A percentile compares a stretch with the other conserved stretches of the same genome.
Conservation (phyloP, 2,329 filamentous ascomycete genomes). For the Claviceps maximensis region DNA sequence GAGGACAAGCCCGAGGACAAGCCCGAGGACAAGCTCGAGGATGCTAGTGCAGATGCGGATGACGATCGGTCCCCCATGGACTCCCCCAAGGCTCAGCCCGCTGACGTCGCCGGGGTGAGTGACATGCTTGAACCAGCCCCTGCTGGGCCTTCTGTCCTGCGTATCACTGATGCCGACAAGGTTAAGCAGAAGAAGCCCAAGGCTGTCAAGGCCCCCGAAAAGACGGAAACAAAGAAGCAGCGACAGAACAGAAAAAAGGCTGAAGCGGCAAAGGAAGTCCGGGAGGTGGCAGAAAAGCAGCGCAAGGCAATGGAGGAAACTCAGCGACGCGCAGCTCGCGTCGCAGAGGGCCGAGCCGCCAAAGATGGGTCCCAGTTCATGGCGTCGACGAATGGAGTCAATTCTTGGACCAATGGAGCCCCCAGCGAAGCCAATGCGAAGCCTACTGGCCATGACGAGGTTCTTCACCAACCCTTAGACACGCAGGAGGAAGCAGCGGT, state of each 20-base stretch:
- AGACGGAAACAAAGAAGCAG: constrained; percentile 83
- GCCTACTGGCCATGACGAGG: constrained; percentile 16
- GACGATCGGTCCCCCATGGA: constrained; percentile 62
- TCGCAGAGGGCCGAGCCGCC: constrained; percentile 68
- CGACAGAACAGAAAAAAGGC: constrained; percentile 84
- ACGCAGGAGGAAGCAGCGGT: constrained; percentile 33
- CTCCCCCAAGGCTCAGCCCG: constrained; percentile 49
- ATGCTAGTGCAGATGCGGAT: constrained; percentile 61
- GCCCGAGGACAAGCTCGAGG: constrained; percentile 36
- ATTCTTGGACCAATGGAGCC: constrained; percentile 30
- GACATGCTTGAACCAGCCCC: constrained; percentile 79
- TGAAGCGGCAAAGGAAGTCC: constrained; percentile 61
- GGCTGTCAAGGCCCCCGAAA: constrained; percentile 48
- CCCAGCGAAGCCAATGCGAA: constrained; percentile 21
- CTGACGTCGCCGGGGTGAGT: constrained; percentile 55
- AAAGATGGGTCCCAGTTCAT: constrained; percentile 61
- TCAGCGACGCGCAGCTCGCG: constrained; percentile 68
- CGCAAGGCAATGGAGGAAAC: constrained; percentile 67
- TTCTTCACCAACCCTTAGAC: constrained; percentile 38
- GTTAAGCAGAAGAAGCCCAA: constrained; percentile 51
- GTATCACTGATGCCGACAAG: constrained; percentile 56
- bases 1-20: too few species aligned
- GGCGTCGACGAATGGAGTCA: constrained; percentile 26
- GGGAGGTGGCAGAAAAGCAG: constrained; percentile 66
- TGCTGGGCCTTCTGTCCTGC: constrained; percentile 59